Evolutionary conservation across 768 basidiomycete species (phyloP), one percentile per base, ranked within the genome.

Genomic region (Termitomyces sp.): DNA sequence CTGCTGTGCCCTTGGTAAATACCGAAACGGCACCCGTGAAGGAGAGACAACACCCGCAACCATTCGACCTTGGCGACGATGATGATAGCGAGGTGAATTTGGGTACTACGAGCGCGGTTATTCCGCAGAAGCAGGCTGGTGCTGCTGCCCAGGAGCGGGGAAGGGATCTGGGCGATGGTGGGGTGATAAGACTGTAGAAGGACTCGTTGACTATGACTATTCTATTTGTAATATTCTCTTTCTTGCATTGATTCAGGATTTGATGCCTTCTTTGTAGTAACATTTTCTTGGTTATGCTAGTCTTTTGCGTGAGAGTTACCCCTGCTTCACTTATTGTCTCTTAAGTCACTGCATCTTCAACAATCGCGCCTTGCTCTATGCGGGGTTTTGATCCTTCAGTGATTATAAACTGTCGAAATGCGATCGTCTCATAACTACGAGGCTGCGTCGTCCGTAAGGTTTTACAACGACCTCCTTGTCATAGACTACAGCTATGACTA

Each of bases 51-150:
- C 44, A 53, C 16, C 58, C 65, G 5, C 48, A 51, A 34, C 61
- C 62, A 5, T 58, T 64, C 7, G 62, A 66, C 18, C 65, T 79
- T 7, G 74, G 67, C 5, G 70, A 70, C 9, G 71, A 71, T 7
- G 72, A 74, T 1, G 69, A 67, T 12, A 65, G 64, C 6, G 69
- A 64, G 12, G 46, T 31, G 9, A 55, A 53, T 36, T 2, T 44
- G 31, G 36, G 30, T 13, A 48, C 47, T 1, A 33, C 39, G n/a
- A 49, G 34, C 46, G 42, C 58, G 18, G 51, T 4, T 20, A 8
- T 37, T 11, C 8, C 46, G 13, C 5, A n/a, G 46, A 37, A 22
- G 36, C 27, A 41, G 39, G 18, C n/a, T 31, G 18, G 53, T 30
- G 27, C 39, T 54, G 53, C 52, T 2, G 24, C 53, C 4, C 18